These are phyloP conservation scores for Boletus mariae DNA, from an alignment of 1,284 basidiomycete genomes.

Conservation along the genomic window DNA sequence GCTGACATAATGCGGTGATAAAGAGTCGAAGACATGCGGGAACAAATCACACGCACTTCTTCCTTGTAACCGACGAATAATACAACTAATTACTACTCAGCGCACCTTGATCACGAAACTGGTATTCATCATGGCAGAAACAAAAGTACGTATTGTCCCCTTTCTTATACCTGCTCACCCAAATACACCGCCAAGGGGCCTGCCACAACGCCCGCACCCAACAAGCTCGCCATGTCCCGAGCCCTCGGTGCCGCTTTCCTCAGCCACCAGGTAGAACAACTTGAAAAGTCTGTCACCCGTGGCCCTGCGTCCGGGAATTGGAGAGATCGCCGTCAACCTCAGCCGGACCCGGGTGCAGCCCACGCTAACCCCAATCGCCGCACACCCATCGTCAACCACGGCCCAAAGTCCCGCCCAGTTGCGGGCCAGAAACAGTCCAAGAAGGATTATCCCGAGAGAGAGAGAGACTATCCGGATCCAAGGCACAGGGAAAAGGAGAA, in stretches of 20 bases:
- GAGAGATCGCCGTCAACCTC: constrained; percentile 46
- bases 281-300: constrained; percentile 67
- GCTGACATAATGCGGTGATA: constrained; percentile 13
- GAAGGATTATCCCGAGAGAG: constrained; percentile 32
- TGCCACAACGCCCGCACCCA: constrained; percentile 28
- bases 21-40: background rate
- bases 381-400: constrained; percentile 24
- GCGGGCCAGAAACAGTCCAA: constrained; percentile 26
- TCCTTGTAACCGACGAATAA: constrained; percentile 3
- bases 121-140: constrained; percentile 17
- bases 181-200: constrained; percentile 13
- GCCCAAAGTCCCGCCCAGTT: constrained; percentile 28
- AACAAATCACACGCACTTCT: constrained; percentile 1
- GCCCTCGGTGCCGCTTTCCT: constrained; percentile 80
- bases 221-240: constrained; percentile 74
- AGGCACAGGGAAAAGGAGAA: constrained; percentile 23
- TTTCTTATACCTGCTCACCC: background rate
- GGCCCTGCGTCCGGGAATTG: constrained; percentile 55
- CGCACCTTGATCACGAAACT: background rate
- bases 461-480: constrained; percentile 26
- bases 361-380: constrained; percentile 35
- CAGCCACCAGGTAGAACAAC: constrained; percentile 77
- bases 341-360: constrained; percentile 1
- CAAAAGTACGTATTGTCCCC: constrained; percentile 14
- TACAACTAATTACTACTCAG: background rate